Evolutionary conservation across 768 basidiomycete genomes (phyloP).

Genomic region (Agrocybe praecox): DNA sequence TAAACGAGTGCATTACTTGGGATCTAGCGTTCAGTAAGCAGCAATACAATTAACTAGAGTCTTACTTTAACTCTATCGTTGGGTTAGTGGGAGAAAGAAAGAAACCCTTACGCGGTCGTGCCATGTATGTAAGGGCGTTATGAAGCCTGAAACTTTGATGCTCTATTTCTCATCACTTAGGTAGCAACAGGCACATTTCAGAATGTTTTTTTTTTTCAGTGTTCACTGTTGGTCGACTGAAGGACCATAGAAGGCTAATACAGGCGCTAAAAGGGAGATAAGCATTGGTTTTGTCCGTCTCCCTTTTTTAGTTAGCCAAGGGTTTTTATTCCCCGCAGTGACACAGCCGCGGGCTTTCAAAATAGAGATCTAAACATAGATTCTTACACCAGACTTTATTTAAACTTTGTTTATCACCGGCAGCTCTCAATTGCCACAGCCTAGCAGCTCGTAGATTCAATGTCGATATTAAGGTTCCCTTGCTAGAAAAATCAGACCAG

Average conservation of each 20-base stretch:
- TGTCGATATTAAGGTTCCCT: too few relatives aligned
- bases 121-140: background rate
- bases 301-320: slow-evolving; percentile 1
- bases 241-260: background rate
- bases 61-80: too few relatives aligned
- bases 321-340: background rate
- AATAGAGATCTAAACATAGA: background rate
- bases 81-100: background rate
- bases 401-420: background rate
- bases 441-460: too few relatives aligned
- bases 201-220: too few relatives aligned
- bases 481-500: too few relatives aligned
- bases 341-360: slow-evolving; percentile 2
- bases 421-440: too few relatives aligned
- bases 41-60: too few relatives aligned
- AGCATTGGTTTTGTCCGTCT: background rate
- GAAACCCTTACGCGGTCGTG: background rate
- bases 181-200: too few relatives aligned
- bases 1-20: slow-evolving; percentile 22
- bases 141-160: too few relatives aligned
- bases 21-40: background rate
- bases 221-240: background rate
- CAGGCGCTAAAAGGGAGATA: background rate
- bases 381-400: background rate
- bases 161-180: too few relatives aligned